Evolutionary conservation across 805 yeast species (phyloP).

Genomic region (Pichia kluyveri): DNA sequence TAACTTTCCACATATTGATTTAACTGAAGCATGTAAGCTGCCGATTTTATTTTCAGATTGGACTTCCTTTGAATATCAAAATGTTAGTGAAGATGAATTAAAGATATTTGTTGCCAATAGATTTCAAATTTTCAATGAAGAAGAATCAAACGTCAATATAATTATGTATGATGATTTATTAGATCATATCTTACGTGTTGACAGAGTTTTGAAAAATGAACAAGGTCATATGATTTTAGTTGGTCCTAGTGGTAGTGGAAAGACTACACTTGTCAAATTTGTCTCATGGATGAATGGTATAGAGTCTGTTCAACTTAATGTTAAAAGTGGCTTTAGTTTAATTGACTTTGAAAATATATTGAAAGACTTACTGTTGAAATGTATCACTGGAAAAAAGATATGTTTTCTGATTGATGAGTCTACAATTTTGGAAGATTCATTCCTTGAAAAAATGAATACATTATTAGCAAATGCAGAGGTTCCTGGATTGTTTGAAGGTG

Average conservation of each 20-base stretch:
- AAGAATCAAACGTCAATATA: constrained; percentile 53
- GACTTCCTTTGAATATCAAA: constrained; percentile 55
- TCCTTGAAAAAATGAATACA: constrained; percentile 86
- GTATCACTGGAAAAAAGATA: constrained; percentile 47
- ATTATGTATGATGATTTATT: constrained; percentile 62
- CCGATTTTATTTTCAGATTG: constrained; percentile 70
- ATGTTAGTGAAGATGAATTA: constrained; percentile 43
- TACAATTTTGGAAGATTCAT: constrained; percentile 62
- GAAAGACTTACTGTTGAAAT: constrained; percentile 41
- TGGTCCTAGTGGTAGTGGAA: constrained; percentile 80
- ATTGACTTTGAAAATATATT: constrained; percentile 61
- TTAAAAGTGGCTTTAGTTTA: constrained; percentile 44
- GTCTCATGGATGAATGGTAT: constrained; percentile 90
- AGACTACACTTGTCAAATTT: constrained; percentile 65
- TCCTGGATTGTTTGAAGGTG: constrained; percentile 81
- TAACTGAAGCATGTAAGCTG: constrained; percentile 25
- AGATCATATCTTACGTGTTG: constrained; percentile 70
- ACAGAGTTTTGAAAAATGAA: constrained; percentile 70
- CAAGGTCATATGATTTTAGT: constrained; percentile 87
- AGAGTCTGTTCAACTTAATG: constrained; percentile 46
- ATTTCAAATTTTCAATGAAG: constrained; percentile 66
- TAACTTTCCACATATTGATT: constrained; percentile 40
- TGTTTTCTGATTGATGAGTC: constrained; percentile 80
- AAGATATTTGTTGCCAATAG: constrained; percentile 51
- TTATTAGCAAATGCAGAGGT: constrained; percentile 88